phyloP scores from a whole-genome alignment of 495 filamentous ascomycete species.

The Tuber indicum region DNA sequence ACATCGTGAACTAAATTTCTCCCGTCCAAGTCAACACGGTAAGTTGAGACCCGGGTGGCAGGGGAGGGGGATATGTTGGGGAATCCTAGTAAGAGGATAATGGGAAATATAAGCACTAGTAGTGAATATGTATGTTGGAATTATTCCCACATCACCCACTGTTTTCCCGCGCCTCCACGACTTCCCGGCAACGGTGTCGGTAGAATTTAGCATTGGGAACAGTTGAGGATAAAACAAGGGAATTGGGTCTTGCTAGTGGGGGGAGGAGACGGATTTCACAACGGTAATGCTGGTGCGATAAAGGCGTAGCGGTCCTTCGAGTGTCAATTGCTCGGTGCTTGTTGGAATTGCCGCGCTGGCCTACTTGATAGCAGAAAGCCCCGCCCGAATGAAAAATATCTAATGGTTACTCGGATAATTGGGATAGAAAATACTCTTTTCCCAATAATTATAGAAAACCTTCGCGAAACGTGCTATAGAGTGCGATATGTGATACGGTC shows the following conservation, averaged over 20 bases:
- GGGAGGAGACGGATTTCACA: background rate
- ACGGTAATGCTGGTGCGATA: background rate
- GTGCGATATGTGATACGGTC: no score
- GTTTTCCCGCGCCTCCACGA: no score
- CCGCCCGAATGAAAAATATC: background rate
- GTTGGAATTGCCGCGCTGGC: background rate
- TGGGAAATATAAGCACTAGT: background rate
- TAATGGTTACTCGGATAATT: background rate
- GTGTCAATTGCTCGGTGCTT: background rate
- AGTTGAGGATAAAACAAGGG: background rate
- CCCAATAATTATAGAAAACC: background rate
- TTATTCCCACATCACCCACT: background rate
- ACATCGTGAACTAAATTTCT: background rate
- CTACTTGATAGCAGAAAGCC: background rate
- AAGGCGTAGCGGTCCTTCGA: background rate
- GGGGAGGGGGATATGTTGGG: background rate
- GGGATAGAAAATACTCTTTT: background rate
- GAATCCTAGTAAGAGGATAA: background rate
- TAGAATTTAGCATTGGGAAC: background rate
- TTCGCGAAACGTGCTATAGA: background rate
- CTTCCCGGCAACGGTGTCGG: background rate
- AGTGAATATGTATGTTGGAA: background rate
- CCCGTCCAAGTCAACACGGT: background rate
- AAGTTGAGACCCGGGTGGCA: background rate
- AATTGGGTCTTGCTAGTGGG: background rate